A percentile compares a stretch with the other conserved stretches of the same genome.
Conservation (phyloP, 257 asterid genomes). For the Solanum pinnatisectum region DNA sequence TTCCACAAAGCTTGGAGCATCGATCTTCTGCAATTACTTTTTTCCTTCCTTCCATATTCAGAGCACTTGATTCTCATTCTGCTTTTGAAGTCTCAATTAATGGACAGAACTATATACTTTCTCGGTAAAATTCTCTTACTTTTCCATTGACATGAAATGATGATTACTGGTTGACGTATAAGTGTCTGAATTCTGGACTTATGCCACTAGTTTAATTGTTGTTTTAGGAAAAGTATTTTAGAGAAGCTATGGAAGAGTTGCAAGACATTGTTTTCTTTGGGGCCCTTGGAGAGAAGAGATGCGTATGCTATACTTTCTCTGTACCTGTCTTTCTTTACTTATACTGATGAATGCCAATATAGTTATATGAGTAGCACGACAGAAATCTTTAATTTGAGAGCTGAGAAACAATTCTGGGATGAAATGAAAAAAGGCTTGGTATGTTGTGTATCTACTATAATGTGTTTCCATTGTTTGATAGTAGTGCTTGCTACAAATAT, state of each 20-base stretch:
- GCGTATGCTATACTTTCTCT: conserved; percentile 79
- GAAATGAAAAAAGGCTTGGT: conserved; percentile 91
- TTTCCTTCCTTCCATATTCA: conserved; percentile 66
- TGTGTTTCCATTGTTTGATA: not conserved
- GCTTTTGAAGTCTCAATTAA: conserved; percentile 37
- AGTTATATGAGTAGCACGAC: conserved; percentile 22
- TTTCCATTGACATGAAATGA: not conserved
- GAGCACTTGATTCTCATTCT: conserved; percentile 30
- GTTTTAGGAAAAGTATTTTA: conserved; percentile 45
- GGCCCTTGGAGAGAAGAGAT: conserved; percentile 77
- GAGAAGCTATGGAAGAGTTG: conserved; percentile 62
- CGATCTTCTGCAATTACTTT: conserved; percentile 62
- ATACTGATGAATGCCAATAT: conserved; percentile 34
- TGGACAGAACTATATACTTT: conserved; percentile 38
- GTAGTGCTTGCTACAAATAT: not conserved
- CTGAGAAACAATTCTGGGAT: conserved; percentile 59
- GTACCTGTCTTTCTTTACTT: conserved; percentile 47
- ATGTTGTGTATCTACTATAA: conserved; percentile 8
- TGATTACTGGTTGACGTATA: not conserved
- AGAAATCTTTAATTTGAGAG: conserved; percentile 42
- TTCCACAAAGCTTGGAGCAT: conserved; percentile 58
- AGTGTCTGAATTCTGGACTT: not conserved
- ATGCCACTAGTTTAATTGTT: not conserved
- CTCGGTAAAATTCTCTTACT: conserved; percentile 39
- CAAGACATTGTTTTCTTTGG: conserved; percentile 56